These are phyloP conservation scores for Ogataea ganodermae DNA, from an alignment of 805 yeast species.

Conservation along the genomic window DNA sequence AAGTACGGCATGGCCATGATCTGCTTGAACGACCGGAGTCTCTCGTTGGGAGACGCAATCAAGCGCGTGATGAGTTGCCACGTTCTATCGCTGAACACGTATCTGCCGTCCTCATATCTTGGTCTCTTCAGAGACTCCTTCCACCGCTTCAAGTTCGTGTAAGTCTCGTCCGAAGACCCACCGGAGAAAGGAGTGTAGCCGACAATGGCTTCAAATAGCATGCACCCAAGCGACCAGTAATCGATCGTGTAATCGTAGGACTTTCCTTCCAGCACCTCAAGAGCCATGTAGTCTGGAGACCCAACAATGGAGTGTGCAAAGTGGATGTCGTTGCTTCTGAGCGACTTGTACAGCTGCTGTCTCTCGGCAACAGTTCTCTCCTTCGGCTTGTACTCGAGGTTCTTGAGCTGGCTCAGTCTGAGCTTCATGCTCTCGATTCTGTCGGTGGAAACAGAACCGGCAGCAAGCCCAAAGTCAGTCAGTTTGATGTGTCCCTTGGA, in stretches of 20 bases:
- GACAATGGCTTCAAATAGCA: slow-evolving; percentile 91
- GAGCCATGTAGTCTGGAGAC: slow-evolving; percentile 98
- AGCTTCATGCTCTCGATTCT: slow-evolving; percentile 91
- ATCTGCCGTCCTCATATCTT: slow-evolving; percentile 85
- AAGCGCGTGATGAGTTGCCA: slow-evolving; percentile 84
- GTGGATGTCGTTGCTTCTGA: slow-evolving; percentile 75
- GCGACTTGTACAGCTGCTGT: slow-evolving; percentile 78
- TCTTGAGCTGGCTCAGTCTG: slow-evolving; percentile 64
- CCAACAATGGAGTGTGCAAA: slow-evolving; percentile 97
- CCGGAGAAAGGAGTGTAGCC: slow-evolving; percentile 99
- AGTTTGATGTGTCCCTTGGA: slow-evolving; percentile 88
- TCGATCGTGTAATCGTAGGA: slow-evolving; percentile 95
- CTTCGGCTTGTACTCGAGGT: slow-evolving; percentile 64
- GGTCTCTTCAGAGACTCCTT: slow-evolving; percentile 86
- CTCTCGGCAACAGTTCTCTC: slow-evolving; percentile 83
- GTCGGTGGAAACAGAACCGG: slow-evolving; percentile 91
- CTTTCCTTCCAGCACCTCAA: slow-evolving; percentile 93
- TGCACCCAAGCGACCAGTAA: slow-evolving; percentile 98
- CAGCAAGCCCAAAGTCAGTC: slow-evolving; percentile 96
- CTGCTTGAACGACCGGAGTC: slow-evolving; percentile 80
- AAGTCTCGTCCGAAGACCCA: slow-evolving; percentile 89
- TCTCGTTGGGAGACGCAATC: slow-evolving; percentile 74
- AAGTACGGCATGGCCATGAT: slow-evolving; percentile 80
- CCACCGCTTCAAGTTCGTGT: slow-evolving; percentile 92
- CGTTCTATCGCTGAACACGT: slow-evolving; percentile 92